Percentiles rank a stretch among this genome's conserved stretches.
Evolutionary conservation across 805 yeast genomes (phyloP).

Genomic region (Teunomyces barrocoloradensis): DNA sequence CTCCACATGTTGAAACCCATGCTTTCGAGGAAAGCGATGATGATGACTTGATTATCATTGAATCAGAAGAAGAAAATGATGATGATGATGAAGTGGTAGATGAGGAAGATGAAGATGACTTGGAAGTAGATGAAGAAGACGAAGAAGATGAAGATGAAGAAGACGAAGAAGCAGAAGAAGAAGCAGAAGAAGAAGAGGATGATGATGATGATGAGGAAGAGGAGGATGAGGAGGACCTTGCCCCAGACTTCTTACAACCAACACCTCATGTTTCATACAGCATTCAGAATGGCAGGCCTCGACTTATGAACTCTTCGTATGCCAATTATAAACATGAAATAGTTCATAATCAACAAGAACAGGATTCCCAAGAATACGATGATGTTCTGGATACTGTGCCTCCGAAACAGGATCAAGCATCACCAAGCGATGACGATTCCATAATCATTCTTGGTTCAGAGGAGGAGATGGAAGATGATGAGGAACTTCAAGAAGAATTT

Average conservation of each 20-base stretch:
- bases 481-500: constrained; percentile 2
- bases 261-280: background rate
- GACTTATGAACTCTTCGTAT: constrained; percentile 2
- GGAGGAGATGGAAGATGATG: constrained; percentile 6
- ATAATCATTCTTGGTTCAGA: background rate
- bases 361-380: background rate
- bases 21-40: background rate
- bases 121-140: background rate
- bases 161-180: background rate
- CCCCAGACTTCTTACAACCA: background rate
- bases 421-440: background rate
- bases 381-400: background rate
- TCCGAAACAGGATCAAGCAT: constrained; percentile 1
- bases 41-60: constrained; percentile 2
- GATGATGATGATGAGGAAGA: background rate
- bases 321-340: background rate
- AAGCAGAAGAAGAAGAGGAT: constrained; percentile 1
- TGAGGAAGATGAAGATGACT: too few species aligned
- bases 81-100: constrained; percentile 1
- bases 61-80: constrained; percentile 3
- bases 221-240: background rate
- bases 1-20: constrained; percentile 2
- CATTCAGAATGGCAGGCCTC: constrained; percentile 7
- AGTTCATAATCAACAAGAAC: background rate
- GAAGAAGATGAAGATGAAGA: background rate